These are phyloP conservation scores for Pneumocystis oryctolagi DNA, from an alignment of 1,139 yeast species.

Conservation along the genomic window DNA sequence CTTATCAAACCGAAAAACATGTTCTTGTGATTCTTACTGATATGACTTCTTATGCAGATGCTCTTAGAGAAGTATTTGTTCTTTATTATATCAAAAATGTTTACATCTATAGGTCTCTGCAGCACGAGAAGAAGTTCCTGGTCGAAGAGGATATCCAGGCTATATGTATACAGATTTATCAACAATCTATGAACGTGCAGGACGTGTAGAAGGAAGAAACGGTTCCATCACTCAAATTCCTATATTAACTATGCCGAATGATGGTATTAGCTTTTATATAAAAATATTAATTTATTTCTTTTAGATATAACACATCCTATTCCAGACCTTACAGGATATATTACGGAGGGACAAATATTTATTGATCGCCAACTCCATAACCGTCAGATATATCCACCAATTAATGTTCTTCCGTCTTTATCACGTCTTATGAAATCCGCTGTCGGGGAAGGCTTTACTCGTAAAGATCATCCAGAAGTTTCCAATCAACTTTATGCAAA, in stretches of 20 bases:
- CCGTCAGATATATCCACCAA: slow-evolving; percentile 97
- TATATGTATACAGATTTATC: slow-evolving; percentile 99
- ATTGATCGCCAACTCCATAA: slow-evolving; percentile 91
- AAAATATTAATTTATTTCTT: background rate
- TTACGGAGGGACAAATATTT: slow-evolving; percentile 96
- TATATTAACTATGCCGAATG: slow-evolving; percentile 97
- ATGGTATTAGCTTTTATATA: slow-evolving; percentile 23
- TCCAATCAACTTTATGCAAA: slow-evolving; percentile 97
- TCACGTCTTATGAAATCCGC: slow-evolving; percentile 98
- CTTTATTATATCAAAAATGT: background rate
- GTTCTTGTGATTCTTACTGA: slow-evolving; percentile 95
- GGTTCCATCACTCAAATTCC: slow-evolving; percentile 99
- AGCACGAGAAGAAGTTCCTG: slow-evolving; percentile 99
- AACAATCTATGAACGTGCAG: slow-evolving; percentile 97
- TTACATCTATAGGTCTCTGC: slow-evolving; percentile 50
- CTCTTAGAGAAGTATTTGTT: slow-evolving; percentile 58
- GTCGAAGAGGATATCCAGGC: slow-evolving; percentile 99
- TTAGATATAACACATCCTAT: slow-evolving; percentile 93
- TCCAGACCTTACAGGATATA: slow-evolving; percentile 98
- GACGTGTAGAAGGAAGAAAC: slow-evolving; percentile 98
- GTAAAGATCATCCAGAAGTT: slow-evolving; percentile 98
- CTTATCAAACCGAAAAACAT: slow-evolving; percentile 98
- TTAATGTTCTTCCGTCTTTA: slow-evolving; percentile 90
- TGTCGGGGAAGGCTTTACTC: slow-evolving; percentile 99
- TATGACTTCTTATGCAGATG: slow-evolving; percentile 99